phyloP scores from a whole-genome alignment of 2,329 filamentous ascomycete genomes.

The Penicillium sp. region DNA sequence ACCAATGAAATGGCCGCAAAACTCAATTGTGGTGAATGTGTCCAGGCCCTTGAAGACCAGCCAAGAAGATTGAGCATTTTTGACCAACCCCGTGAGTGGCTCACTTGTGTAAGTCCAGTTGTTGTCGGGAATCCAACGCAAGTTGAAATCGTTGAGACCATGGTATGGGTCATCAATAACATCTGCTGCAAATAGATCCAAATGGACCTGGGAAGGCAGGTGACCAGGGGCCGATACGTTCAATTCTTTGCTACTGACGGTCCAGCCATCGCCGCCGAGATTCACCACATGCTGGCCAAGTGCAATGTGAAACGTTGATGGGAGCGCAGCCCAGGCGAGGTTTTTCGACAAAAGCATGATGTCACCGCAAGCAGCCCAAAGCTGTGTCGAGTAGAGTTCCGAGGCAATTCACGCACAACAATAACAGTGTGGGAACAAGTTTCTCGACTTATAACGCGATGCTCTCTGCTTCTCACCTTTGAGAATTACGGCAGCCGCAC shows the following conservation, averaged over 20 bases:
- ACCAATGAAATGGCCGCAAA: conserved; percentile 56
- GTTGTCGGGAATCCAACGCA: conserved; percentile 57
- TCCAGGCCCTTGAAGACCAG: conserved; percentile 63
- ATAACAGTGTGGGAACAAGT: background rate
- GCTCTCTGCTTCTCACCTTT: background rate
- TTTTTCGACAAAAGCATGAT: conserved; percentile 22
- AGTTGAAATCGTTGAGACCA: conserved; percentile 59
- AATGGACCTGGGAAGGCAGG: conserved; percentile 58
- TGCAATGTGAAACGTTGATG: conserved; percentile 9
- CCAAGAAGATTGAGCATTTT: conserved; percentile 46
- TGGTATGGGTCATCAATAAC: conserved; percentile 53
- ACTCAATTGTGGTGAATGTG: conserved; percentile 56
- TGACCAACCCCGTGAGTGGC: conserved; percentile 42
- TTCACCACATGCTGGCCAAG: conserved; percentile 39
- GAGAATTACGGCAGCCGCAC: background rate
- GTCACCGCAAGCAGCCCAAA: background rate
- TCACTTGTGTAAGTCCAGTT: conserved; percentile 63
- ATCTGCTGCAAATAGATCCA: conserved; percentile 55
- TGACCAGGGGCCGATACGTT: conserved; percentile 55
- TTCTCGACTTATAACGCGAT: conserved; percentile 1
- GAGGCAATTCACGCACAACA: background rate
- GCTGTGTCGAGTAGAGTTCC: no score
- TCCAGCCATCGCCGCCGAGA: conserved; percentile 46
- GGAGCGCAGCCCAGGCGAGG: conserved; percentile 16
- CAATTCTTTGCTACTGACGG: conserved; percentile 43